These are phyloP conservation scores for Termitomyces bulborhizus DNA, from an alignment of 768 basidiomycete genomes.

Conservation along the genomic window DNA sequence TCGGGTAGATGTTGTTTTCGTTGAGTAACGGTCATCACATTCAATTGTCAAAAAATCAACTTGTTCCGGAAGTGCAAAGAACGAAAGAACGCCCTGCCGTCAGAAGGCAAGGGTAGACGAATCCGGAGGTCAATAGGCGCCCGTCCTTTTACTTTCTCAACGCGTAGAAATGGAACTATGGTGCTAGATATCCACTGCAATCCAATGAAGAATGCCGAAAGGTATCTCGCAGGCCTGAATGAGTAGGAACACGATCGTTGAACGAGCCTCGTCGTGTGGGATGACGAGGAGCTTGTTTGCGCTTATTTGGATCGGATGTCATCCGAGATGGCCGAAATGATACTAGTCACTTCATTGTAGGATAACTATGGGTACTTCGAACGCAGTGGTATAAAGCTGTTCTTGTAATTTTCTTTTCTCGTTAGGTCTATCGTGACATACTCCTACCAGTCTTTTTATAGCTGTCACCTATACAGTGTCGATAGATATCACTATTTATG, in stretches of 20 bases:
- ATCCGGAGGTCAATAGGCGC: conserved; percentile 4
- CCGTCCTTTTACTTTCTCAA: not conserved
- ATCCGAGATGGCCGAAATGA: not conserved
- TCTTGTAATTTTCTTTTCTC: too few species aligned
- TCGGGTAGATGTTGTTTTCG: conserved; percentile 61
- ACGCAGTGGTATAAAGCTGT: too few species aligned
- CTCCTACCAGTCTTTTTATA: too few species aligned
- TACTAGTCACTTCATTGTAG: too few species aligned
- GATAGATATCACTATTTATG: too few species aligned
- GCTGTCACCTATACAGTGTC: too few species aligned
- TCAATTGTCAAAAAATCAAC: not conserved
- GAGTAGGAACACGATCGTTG: conserved; percentile 2
- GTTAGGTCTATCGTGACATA: too few species aligned
- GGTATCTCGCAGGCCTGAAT: not conserved
- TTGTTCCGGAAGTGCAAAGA: not conserved
- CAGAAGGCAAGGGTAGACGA: not conserved
- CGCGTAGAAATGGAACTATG: not conserved
- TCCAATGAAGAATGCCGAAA: not conserved
- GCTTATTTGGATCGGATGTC: conserved; percentile 1
- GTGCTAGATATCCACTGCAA: not conserved
- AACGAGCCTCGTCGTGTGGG: not conserved
- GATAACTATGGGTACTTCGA: too few species aligned
- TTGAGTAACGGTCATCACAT: conserved; percentile 57
- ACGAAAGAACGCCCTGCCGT: not conserved
- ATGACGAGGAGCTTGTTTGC: conserved; percentile 12